phyloP scores from a whole-genome alignment of 192 early-diverging fungal genomes.

The Entrophospora sp. region DNA sequence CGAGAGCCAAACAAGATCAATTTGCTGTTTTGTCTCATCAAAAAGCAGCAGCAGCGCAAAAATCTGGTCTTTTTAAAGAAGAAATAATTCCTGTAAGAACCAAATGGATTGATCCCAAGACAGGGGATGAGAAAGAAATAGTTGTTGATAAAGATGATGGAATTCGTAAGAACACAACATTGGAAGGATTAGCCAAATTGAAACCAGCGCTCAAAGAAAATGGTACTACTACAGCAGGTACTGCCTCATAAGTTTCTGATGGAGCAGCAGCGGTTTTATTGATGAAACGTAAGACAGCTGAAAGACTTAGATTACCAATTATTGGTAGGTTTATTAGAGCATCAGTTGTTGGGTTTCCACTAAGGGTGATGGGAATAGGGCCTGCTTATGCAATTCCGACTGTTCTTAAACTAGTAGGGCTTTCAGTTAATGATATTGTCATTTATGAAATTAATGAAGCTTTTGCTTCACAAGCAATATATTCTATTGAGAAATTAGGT shows the following conservation, averaged over 20 bases:
- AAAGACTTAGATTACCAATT: slow-evolving; percentile 76
- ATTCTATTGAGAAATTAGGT: slow-evolving; percentile 80
- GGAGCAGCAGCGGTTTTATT: slow-evolving; percentile 93
- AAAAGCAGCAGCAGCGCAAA: slow-evolving; percentile 78
- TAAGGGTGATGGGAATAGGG: slow-evolving; percentile 94
- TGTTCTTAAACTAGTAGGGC: slow-evolving; percentile 70
- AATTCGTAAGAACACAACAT: slow-evolving; percentile 73
- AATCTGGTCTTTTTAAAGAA: slow-evolving; percentile 80
- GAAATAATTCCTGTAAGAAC: slow-evolving; percentile 84
- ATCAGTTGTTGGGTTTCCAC: slow-evolving; percentile 85
- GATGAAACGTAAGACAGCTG: slow-evolving; percentile 87
- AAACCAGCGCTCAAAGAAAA: slow-evolving; percentile 78
- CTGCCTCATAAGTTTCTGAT: slow-evolving; percentile 96
- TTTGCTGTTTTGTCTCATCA: slow-evolving; percentile 82
- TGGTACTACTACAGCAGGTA: slow-evolving; percentile 88
- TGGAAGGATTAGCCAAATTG: slow-evolving; percentile 73
- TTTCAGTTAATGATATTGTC: slow-evolving; percentile 71
- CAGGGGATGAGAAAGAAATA: slow-evolving; percentile 65
- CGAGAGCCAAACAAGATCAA: slow-evolving; percentile 83
- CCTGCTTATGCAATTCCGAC: slow-evolving; percentile 91
- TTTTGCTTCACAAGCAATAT: slow-evolving; percentile 95
- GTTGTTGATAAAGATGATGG: slow-evolving; percentile 85
- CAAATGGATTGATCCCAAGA: slow-evolving; percentile 59
- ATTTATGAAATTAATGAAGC: slow-evolving; percentile 96
- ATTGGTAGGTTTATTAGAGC: slow-evolving; percentile 82